Evolutionary conservation across 108 stramenopile genomes (phyloP).

Genomic region (Nitzschia palea): DNA sequence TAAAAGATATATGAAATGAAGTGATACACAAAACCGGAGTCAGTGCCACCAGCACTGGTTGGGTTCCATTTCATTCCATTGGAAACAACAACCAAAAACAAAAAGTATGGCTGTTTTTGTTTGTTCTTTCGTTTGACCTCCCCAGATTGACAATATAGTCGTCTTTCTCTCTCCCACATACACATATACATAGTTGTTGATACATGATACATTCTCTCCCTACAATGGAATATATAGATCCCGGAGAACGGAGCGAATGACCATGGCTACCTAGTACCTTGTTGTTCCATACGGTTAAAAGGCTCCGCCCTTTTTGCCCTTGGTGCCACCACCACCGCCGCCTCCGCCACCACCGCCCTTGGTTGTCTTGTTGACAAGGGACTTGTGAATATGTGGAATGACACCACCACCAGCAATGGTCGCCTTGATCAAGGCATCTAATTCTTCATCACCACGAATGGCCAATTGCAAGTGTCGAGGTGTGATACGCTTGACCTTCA

Average conservation of each 20-base stretch:
- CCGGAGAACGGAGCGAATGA: no score
- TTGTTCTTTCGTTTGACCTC: constrained; percentile 13
- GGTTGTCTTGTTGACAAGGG: constrained; percentile 96
- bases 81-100: constrained; percentile 1
- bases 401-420: constrained; percentile 99
- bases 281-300: no score
- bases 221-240: no score
- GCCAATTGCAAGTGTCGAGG: constrained; percentile 99
- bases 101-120: no score
- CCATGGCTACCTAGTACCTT: no score
- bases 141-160: constrained; percentile 15
- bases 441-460: constrained; percentile 99
- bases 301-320: constrained; percentile 60
- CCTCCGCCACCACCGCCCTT: constrained; percentile 39
- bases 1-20: no score
- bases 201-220: no score
- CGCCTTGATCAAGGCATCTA: constrained; percentile 99
- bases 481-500: constrained; percentile 99
- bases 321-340: no score
- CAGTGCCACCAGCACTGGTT: not conserved
- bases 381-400: constrained; percentile 99
- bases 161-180: no score
- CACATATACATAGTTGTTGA: no score
- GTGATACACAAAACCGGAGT: constrained; percentile 1
- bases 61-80: not conserved